A percentile compares a stretch with the other conserved stretches of the same genome.
phyloP scores from a whole-genome alignment of 352 stramenopile species.

The Phytophthora pluvialis region DNA sequence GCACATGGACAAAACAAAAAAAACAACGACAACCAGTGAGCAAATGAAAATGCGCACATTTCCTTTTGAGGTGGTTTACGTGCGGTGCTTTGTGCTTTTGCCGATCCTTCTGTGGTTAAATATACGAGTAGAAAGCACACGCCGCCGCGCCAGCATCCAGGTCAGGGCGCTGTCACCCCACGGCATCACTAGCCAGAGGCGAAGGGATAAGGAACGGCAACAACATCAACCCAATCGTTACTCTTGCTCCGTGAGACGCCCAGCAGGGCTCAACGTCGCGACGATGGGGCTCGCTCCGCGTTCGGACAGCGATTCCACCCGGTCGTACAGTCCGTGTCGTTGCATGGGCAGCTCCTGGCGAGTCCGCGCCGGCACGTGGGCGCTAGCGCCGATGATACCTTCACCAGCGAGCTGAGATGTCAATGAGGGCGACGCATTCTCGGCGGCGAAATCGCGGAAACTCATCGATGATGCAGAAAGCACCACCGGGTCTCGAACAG shows the following conservation, averaged over 20 bases:
- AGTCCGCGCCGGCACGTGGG: constrained; percentile 6
- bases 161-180: constrained; percentile 10
- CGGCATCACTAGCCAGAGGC: constrained; percentile 20
- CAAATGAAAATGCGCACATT: constrained; percentile 39
- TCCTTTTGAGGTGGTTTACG: constrained; percentile 27
- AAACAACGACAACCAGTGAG: not conserved
- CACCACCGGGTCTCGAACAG: constrained; percentile 23
- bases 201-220: constrained; percentile 25
- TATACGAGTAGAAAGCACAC: constrained; percentile 51
- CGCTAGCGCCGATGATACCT: constrained; percentile 11
- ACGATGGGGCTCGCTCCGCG: constrained; percentile 29
- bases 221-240: constrained; percentile 26
- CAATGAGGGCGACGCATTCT: constrained; percentile 40
- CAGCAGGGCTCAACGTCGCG: constrained; percentile 18
- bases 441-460: constrained; percentile 37
- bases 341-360: constrained; percentile 15
- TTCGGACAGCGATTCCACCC: constrained; percentile 40
- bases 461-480: constrained; percentile 27
- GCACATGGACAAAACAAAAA: too few relatives aligned
- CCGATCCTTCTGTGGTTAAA: constrained; percentile 46
- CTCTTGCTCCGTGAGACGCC: constrained; percentile 24
- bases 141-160: constrained; percentile 18
- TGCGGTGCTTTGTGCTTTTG: constrained; percentile 28
- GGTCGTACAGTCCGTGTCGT: constrained; percentile 37
- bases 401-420: constrained; percentile 38